Percentiles rank a stretch among this genome's conserved stretches.
These are phyloP conservation scores for Leucogyrophana mollusca DNA, from an alignment of 768 basidiomycete genomes.

Conservation along the genomic window DNA sequence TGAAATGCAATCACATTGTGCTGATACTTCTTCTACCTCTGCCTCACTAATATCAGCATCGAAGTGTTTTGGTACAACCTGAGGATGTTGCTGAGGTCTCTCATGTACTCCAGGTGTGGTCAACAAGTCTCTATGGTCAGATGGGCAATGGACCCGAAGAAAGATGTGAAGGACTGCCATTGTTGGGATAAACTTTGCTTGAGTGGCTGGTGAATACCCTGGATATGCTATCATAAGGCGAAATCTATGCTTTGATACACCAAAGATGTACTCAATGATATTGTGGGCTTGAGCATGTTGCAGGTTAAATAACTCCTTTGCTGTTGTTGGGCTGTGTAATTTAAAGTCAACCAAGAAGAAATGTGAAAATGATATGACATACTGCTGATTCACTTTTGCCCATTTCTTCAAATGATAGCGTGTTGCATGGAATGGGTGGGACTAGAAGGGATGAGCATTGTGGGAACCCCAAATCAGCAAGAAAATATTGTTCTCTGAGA, in stretches of 20 bases:
- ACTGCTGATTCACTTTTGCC: no score
- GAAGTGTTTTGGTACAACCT: no score
- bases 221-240: conserved; percentile 4
- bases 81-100: no score
- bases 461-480: conserved; percentile 27
- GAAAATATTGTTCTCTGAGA: conserved; percentile 17
- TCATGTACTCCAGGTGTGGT: no score
- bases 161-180: no score
- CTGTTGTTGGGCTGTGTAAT: conserved; percentile 15
- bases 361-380: no score
- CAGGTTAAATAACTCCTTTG: conserved; percentile 23
- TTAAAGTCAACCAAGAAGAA: no score
- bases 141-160: no score
- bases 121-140: no score
- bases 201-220: conserved; percentile 11
- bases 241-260: conserved; percentile 14
- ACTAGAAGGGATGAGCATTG: conserved; percentile 27
- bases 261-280: conserved; percentile 23
- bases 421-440: conserved; percentile 34
- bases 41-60: no score
- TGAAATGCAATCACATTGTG: no score
- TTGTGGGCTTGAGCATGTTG: conserved; percentile 19
- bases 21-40: no score
- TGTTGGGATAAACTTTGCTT: conserved; percentile 16
- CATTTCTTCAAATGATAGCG: conserved; percentile 38